Conservation (phyloP, 108 stramenopile genomes). For the Epipyxis sp. region DNA sequence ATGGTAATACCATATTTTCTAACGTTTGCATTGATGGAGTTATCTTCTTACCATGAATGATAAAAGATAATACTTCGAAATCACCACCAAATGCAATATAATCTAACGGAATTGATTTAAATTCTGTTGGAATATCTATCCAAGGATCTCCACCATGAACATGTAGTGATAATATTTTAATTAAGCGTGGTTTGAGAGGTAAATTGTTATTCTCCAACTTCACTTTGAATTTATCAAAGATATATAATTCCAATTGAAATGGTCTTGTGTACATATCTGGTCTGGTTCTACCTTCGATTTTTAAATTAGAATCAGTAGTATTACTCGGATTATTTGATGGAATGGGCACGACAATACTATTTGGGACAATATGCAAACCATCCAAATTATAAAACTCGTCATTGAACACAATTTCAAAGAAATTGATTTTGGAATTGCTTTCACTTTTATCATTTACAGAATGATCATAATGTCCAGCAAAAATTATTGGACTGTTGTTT, state of each 20-base stretch:
- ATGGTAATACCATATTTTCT: not conserved
- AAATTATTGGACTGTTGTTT: too few species aligned
- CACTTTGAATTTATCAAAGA: not conserved
- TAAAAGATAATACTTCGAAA: not conserved
- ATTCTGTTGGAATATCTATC: not conserved
- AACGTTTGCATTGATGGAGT: not conserved
- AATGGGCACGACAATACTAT: not conserved
- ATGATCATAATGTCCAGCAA: too few species aligned
- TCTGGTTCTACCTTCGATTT: not conserved
- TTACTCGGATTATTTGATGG: too few species aligned
- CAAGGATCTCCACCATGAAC: not conserved
- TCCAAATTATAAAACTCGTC: not conserved
- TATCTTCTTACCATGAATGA: not conserved
- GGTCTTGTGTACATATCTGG: not conserved
- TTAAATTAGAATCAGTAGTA: too few species aligned
- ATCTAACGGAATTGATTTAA: not conserved
- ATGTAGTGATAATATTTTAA: not conserved
- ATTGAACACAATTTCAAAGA: too few species aligned
- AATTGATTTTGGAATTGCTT: not conserved
- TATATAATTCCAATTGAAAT: not conserved
- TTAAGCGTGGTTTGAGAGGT: too few species aligned
- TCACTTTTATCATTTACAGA: not conserved
- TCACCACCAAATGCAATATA: not conserved
- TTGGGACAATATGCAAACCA: conserved; percentile 21
- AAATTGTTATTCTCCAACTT: not conserved